Evolutionary conservation across 1,139 yeast genomes (phyloP), one percentile per base, ranked within the genome.

Genomic region (Meyerozyma carpophila): DNA sequence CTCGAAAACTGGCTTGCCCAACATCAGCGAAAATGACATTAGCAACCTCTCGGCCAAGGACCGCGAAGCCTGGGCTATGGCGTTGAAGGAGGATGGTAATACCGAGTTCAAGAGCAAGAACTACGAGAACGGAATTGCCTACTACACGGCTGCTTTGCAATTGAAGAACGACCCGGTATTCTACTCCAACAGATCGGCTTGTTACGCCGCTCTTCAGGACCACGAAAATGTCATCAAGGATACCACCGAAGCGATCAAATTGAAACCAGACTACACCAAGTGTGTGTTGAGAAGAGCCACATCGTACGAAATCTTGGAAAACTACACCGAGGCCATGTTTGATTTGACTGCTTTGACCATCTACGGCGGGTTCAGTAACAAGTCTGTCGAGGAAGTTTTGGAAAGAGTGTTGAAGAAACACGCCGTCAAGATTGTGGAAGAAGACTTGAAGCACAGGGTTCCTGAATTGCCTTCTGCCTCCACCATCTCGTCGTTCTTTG

Each of bases 161-260:
- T 75, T 89, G 59, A 82, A 82, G 59, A 67, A 74, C 51, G 97
- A 93, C 63, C 91, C 97, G 13, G 86, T 91, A 37, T 93, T 79
- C 68, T 91, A 84, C 69, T 89, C 97, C 49, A 91, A 91, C 72
- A 80, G 96, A 67, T 90, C 97, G 24, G 98, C 98, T 16, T 93
- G 97, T 68, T 88, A 87, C 66, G 86, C 90, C 44, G 88, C 95
- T 16, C 73, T 87, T 53, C 79, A 82, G 48, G 80, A 90, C 51
- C 82, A 79, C 59, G 88, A 86, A 55, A 83, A 88, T 59, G 96
- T 90, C 39, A 77, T 94, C 52, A 87, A 82, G 54, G 96, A 89
- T 63, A 84, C 96, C 47, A 81, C 96, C 27, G 79, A 76, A 50
- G 98, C 98, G 34, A 77, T 94, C 56, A 77, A 81, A 53, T 68